Base-by-base conservation (phyloP, 176 grass and related monocot species). In the Avena atlantica region DNA sequence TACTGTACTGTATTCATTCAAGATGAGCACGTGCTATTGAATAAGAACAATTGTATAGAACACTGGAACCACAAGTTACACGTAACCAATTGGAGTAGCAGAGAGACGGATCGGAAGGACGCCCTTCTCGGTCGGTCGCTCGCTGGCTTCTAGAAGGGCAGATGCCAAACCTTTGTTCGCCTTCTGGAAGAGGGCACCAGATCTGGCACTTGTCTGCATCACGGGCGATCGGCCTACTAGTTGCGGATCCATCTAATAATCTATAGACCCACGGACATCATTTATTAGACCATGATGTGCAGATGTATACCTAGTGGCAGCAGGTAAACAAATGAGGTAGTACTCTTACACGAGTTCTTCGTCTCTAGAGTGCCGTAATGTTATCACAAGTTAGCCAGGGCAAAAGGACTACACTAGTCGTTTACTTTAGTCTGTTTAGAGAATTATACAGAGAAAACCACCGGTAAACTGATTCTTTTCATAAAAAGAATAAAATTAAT, bases 81-180 rank as follows among this genome's bases (percentile, higher is more conserved):
- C 45, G 45, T 36, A 34, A 40, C 50, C 5, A 23, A 24, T 1
- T 34, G n/a, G 5, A 42, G 40, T 6, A 42, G 40, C 31, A 42
- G 4, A 53, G 8, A 57, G 79, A 29, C 45, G 2, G 20, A 74
- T 16, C 45, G 2, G 20, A 74, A 16, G 42, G 44, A 9, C 20
- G 47, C 40, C 74, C 20, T 11, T 74, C 24, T 47, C 60, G 4
- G 9, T 8, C 58, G 6, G 9, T 8, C 58, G 6, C 78, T 8
- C 58, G 6, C 78, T 17, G 8, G 65, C 59, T 76, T 86, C 76
- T 80, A 80, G 85, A 86, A 86, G 64, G 25, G 73, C 74, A 51
- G 61, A 67, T 27, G 79, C 60, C 6, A 42, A 29, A 53, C 36
- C 59, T 27, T 0, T 16, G 29, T n/a, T 64, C 29, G 16, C 61